Evolutionary conservation across 768 basidiomycete genomes (phyloP).

Genomic region (Pulveroboletus sp.): DNA sequence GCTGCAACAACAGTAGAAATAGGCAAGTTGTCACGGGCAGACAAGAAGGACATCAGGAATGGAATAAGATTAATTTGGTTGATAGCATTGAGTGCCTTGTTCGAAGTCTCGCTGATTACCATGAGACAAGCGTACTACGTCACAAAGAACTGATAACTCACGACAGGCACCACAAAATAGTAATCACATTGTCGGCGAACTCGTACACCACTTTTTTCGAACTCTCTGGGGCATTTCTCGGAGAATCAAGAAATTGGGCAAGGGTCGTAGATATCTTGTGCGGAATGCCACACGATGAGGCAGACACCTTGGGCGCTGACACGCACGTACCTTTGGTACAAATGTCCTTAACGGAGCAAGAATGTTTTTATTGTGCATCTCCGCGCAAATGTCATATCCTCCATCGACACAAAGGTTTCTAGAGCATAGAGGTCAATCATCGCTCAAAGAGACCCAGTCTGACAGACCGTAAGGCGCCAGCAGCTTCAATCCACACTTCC

Average conservation of each 20-base stretch:
- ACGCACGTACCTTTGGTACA: slow-evolving; percentile 61
- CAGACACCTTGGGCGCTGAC: background rate
- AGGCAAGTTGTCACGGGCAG: slow-evolving; percentile 63
- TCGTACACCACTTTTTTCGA: slow-evolving; percentile 76
- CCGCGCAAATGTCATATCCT: slow-evolving; percentile 90
- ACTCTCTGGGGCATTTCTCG: slow-evolving; percentile 63
- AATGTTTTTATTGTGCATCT: slow-evolving; percentile 97
- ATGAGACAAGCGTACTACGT: slow-evolving; percentile 16
- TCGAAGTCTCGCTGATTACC: slow-evolving; percentile 73
- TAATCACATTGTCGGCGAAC: slow-evolving; percentile 90
- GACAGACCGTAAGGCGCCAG: slow-evolving; percentile 77
- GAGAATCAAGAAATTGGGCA: slow-evolving; percentile 56
- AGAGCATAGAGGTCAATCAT: slow-evolving; percentile 8
- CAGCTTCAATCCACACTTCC: slow-evolving; percentile 86
- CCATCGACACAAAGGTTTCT: slow-evolving; percentile 95
- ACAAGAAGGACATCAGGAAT: slow-evolving; percentile 88
- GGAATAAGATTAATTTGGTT: slow-evolving; percentile 75
- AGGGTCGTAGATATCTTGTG: slow-evolving; percentile 69
- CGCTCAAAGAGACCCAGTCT: background rate
- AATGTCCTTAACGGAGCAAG: slow-evolving; percentile 70
- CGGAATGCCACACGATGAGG: background rate
- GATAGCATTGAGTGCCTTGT: slow-evolving; percentile 76
- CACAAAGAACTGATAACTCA: slow-evolving; percentile 43
- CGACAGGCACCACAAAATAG: slow-evolving; percentile 92
- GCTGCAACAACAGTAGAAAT: slow-evolving; percentile 72